These are phyloP conservation scores for Fomitiporia mediterranea DNA, from an alignment of 1,284 basidiomycete genomes.

Conservation along the genomic window DNA sequence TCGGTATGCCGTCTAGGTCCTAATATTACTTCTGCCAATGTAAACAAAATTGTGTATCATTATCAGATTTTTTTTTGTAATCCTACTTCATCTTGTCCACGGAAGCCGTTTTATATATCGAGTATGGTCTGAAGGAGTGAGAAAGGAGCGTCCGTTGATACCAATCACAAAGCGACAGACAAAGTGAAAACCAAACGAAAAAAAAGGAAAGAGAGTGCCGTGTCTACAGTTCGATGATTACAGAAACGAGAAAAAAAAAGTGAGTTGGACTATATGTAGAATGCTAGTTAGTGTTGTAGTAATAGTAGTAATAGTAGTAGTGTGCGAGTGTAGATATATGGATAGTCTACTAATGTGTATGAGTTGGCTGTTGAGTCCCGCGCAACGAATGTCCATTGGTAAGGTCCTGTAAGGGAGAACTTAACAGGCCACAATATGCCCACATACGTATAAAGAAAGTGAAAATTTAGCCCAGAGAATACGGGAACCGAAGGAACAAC, in stretches of 20 bases:
- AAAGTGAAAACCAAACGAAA: background rate
- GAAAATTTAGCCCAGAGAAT: background rate
- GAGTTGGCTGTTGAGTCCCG: background rate
- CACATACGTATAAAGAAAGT: background rate
- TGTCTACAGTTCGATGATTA: constrained; percentile 9
- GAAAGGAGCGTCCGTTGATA: background rate
- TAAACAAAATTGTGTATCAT: background rate
- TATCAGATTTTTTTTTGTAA: background rate
- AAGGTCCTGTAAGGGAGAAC: background rate
- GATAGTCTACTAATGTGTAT: background rate
- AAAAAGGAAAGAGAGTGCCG: background rate
- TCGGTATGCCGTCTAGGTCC: too few relatives aligned
- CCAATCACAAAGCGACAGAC: background rate
- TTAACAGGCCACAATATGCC: background rate
- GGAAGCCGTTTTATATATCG: background rate
- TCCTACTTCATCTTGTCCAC: background rate
- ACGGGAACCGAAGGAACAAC: background rate
- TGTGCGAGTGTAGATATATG: background rate
- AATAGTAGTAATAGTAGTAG: background rate
- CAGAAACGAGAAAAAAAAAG: background rate
- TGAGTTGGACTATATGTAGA: background rate
- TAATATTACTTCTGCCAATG: too few relatives aligned
- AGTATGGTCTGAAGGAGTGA: background rate
- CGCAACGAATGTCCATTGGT: background rate
- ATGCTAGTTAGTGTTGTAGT: background rate